Evolutionary conservation across 345 rosid species (phyloP), one percentile per base, ranked within the genome.

Genomic region (Triadica sebifera): DNA sequence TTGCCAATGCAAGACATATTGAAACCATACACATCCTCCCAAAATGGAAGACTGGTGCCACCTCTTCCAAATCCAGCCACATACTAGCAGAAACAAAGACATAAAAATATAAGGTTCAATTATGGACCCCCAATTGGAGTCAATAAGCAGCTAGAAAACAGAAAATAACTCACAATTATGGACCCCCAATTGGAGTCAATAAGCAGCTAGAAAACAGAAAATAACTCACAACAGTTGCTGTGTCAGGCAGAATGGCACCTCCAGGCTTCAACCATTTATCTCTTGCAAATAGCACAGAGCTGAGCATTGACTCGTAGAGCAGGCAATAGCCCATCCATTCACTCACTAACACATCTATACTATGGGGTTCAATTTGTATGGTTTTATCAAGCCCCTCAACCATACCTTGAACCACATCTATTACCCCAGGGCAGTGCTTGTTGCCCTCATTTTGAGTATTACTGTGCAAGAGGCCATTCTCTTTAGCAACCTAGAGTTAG

Each of bases 241-340:
- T 91, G 86, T 95, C 97, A 45, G 99, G 99, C 55, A 95, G 97
- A 73, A 95, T 88, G 55, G 99, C 97, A 78, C 99, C 99, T 71
- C 99, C 97, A 71, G 98, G 99, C 69, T 93, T 95, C 85, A 95
- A 84, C 99, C 99, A 95, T 62, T 76, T 86, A 79, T 95, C 99
- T 81, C 99, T 88, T 67, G 98, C 99, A 83, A 77, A 86, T 62
- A 95, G 97, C 76, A 95, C 96, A 38, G 99, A 95, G 77, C 81
- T 86, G 47, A 95, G 94, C 98, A 95, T 95, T 72, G 99, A 79
- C 87, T 95, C 99, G 2, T 91, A 92, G 7, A 95, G 86, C 66
- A 95, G 79, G 87, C 99, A 93, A 75, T 95, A 95, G 74, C 99
- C 98, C 99, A 95, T 95, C 99, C 99, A 95, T 81, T 95, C 99